Base-by-base conservation (phyloP, 768 basidiomycete genomes). In the Cystofilobasidium capitatum region DNA sequence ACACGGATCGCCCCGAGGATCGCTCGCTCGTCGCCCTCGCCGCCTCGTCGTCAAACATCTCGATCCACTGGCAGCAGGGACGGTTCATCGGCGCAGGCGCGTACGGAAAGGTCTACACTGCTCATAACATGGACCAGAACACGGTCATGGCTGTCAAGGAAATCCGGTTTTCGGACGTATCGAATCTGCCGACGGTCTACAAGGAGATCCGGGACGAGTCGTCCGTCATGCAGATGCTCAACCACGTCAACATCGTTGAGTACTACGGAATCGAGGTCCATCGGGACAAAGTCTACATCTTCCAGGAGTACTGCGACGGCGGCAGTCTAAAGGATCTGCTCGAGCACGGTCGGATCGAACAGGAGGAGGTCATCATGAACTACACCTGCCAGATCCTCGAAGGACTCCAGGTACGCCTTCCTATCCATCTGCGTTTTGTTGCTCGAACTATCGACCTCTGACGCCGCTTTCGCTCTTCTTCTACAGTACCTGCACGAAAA, bases 181-280 rank as follows among this genome's bases (percentile, higher is more conserved):
- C 89, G 7, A 90, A 89, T 24, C 79, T 91, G 61, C 88, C 93
- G 4, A 89, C 85, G 70, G 81, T 98, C 33, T 90, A 91, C 79
- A 83, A 88, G 62, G 89, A 93, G 75, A 96, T 98, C 78, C 88
- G 85, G 76, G 92, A 98, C 75, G 96, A 99, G 78, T 85, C 96
- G 64, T 86, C 85, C 71, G 91, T 99, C 65, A 99, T 99, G 96
- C 91, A 93, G 77, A 87, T 98, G 85, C 82, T 98, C 31, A 89
- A 90, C 70, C 96, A 99, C 78, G 90, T 90, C 29, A 98, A 98
- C 74, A 88, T 98, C 47, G 96, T 98, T 61, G 92, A 97, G 77
- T 99, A 97, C 77, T 96, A 96, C 74, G 96, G 96, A 36, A 93
- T 99, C 72, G 96, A 99, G 78, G 94, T 98, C 2, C 94, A 97